Percentiles rank a stretch among this genome's conserved stretches.
Conservation (phyloP, 2,329 filamentous ascomycete species). For the Scleromitrula shiraiana region DNA sequence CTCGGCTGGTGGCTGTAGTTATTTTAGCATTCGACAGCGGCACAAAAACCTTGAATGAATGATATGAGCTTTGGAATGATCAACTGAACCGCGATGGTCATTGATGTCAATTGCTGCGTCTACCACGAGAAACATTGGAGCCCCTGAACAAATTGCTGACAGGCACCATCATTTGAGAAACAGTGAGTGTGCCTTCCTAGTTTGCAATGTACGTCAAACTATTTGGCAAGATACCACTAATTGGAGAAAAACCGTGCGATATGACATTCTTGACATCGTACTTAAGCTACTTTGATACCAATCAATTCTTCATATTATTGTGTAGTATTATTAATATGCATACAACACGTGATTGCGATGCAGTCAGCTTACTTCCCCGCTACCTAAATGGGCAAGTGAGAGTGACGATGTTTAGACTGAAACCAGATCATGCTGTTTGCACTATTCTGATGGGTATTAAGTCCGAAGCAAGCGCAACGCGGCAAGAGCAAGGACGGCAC, state of each 20-base stretch:
- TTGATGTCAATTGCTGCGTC: too few species aligned
- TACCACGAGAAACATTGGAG: too few species aligned
- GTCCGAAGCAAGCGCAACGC: neutral
- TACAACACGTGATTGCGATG: conserved; percentile 3
- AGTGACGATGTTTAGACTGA: neutral
- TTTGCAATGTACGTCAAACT: too few species aligned
- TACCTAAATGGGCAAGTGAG: neutral
- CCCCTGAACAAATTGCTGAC: too few species aligned
- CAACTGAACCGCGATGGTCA: too few species aligned
- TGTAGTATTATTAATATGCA: neutral
- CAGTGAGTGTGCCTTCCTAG: too few species aligned
- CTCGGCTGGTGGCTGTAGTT: too few species aligned
- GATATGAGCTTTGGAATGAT: too few species aligned
- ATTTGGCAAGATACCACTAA: neutral
- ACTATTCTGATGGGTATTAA: neutral
- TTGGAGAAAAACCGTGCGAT: too few species aligned
- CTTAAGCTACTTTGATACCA: neutral
- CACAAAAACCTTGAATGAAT: too few species aligned
- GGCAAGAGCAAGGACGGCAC: neutral
- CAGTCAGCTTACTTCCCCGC: conserved; percentile 10
- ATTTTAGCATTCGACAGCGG: too few species aligned
- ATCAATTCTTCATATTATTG: neutral
- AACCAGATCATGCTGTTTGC: neutral
- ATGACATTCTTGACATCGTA: neutral
- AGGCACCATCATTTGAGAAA: too few species aligned